A percentile compares a stretch with the other conserved stretches of the same genome.
These are phyloP conservation scores for Ceratonia siliqua DNA, from an alignment of 306 rosid species.

Conservation along the genomic window DNA sequence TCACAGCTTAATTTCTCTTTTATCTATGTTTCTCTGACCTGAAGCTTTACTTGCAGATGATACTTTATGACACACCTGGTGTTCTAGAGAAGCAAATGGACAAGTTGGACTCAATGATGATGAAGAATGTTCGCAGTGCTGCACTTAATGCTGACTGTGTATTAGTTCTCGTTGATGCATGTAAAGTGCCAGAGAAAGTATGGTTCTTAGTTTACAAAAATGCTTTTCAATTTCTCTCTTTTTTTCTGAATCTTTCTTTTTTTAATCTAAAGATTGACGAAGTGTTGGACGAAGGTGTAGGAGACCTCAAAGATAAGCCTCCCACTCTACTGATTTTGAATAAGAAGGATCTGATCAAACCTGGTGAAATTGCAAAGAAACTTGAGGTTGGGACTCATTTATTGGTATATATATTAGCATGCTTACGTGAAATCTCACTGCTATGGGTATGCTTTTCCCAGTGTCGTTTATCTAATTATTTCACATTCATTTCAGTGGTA, in stretches of 20 bases:
- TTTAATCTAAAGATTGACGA: constrained; percentile 76
- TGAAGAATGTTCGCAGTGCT: constrained; percentile 93
- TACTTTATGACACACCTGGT: constrained; percentile 97
- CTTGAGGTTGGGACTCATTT: constrained; percentile 67
- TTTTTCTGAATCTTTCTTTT: constrained; percentile 21
- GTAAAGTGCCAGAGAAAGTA: constrained; percentile 93
- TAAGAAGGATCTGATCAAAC: constrained; percentile 92
- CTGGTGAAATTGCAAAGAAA: constrained; percentile 97
- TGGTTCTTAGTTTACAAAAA: constrained; percentile 52
- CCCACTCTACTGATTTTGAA: constrained; percentile 81
- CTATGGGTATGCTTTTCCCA: constrained; percentile 12
- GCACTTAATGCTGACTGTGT: constrained; percentile 89
- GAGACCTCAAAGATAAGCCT: constrained; percentile 59
- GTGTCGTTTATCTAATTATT: constrained; percentile 29
- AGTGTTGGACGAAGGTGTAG: constrained; percentile 77
- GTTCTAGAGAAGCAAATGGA: constrained; percentile 89
- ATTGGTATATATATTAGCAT: constrained; percentile 22
- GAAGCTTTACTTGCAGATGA: constrained; percentile 57
- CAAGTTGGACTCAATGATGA: constrained; percentile 95
- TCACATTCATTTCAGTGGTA: constrained; percentile 71
- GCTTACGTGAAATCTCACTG: constrained; percentile 20
- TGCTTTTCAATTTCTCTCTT: constrained; percentile 42
- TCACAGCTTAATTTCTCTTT: not conserved
- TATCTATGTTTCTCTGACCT: constrained; percentile 49
- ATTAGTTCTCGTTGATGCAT: constrained; percentile 93